A percentile compares a stretch with the other conserved stretches of the same genome.
Conservation (phyloP, 495 filamentous ascomycete genomes). For the Chaetomium tenue region DNA sequence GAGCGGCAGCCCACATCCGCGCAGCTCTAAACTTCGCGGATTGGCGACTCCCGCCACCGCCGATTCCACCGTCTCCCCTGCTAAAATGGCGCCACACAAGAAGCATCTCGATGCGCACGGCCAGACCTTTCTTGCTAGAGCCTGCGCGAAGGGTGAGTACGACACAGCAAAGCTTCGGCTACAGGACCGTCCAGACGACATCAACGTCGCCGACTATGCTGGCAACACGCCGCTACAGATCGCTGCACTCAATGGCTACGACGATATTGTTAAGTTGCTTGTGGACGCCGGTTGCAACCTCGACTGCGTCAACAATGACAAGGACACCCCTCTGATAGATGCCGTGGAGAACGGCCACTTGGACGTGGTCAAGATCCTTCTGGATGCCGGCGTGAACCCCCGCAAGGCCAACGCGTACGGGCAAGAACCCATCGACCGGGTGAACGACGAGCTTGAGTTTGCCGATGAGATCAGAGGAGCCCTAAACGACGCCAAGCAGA, state of each 20-base stretch:
- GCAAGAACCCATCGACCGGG: constrained; percentile 79
- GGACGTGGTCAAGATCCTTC: constrained; percentile 80
- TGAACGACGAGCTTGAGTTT: constrained; percentile 66
- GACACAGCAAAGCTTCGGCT: constrained; percentile 66
- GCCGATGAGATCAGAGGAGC: constrained; percentile 56
- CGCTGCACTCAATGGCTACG: constrained; percentile 77
- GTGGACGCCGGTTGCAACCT: constrained; percentile 78
- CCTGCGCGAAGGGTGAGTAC: constrained; percentile 73
- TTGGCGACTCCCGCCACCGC: constrained; percentile 58
- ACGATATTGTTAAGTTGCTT: constrained; percentile 76
- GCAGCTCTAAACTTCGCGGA: constrained; percentile 62
- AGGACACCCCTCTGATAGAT: constrained; percentile 92
- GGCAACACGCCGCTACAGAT: constrained; percentile 93
- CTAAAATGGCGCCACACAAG: constrained; percentile 67
- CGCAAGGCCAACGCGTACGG: constrained; percentile 82
- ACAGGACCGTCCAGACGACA: constrained; percentile 74
- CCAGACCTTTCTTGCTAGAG: constrained; percentile 78
- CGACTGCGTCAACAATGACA: constrained; percentile 75
- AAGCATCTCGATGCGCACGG: constrained; percentile 83
- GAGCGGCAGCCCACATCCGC: constrained; percentile 67
- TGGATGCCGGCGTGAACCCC: constrained; percentile 85
- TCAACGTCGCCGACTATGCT: constrained; percentile 88
- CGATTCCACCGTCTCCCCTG: constrained; percentile 60
- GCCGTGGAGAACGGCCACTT: constrained; percentile 92
- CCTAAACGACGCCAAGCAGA: constrained; percentile 54